Conservation (phyloP, 495 filamentous ascomycete genomes). For the Lasiosphaeria hispida region DNA sequence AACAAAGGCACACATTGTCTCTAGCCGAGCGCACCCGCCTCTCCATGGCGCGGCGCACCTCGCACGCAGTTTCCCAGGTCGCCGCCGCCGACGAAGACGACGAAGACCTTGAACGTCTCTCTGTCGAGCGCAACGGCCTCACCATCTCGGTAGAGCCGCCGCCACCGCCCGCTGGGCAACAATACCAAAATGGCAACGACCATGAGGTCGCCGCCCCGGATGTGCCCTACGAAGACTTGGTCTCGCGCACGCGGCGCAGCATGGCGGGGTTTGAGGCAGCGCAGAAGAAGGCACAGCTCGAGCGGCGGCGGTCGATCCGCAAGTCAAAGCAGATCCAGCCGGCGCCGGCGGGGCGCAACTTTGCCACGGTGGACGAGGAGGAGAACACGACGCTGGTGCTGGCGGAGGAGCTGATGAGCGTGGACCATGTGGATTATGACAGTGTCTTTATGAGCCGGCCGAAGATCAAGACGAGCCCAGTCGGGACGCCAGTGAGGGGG, state of each 20-base stretch:
- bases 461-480: conserved; percentile 73
- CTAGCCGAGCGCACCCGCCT: conserved; percentile 52
- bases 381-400: conserved; percentile 29
- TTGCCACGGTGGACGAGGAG: conserved; percentile 42
- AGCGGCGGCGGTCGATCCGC: conserved; percentile 52
- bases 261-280: conserved; percentile 64
- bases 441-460: conserved; percentile 85
- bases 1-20: conserved; percentile 50
- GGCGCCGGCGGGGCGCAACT: conserved; percentile 21
- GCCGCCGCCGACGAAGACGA: conserved; percentile 29
- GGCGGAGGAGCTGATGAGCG: conserved; percentile 30
- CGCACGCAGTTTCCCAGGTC: conserved; percentile 24
- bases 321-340: conserved; percentile 37
- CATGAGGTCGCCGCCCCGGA: conserved; percentile 27
- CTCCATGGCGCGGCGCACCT: conserved; percentile 45
- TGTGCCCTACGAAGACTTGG: conserved; percentile 49
- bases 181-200: background rate
- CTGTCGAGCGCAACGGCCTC: conserved; percentile 23
- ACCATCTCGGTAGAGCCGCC: conserved; percentile 19
- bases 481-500: conserved; percentile 50
- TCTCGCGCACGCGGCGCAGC: conserved; percentile 76
- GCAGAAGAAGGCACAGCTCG: conserved; percentile 52
- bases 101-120: conserved; percentile 21
- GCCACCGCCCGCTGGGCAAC: background rate
- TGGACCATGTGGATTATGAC: conserved; percentile 75